phyloP scores from a whole-genome alignment of 78 protist species.

The Dictyostelium purpureum region DNA sequence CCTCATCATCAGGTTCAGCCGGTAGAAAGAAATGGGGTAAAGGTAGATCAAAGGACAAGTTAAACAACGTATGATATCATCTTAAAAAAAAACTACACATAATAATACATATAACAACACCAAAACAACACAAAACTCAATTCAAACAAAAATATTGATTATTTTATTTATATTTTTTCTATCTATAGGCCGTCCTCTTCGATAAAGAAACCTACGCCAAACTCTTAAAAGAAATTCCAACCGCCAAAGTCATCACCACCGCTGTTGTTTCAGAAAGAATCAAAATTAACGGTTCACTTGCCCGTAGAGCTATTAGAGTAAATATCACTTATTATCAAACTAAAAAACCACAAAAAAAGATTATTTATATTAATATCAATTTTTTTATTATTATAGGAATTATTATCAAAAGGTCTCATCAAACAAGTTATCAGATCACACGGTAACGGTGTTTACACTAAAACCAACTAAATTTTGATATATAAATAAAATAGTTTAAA shows the following conservation, averaged over 20 bases:
- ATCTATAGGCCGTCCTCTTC: conserved; percentile 85
- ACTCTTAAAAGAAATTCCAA: conserved; percentile 88
- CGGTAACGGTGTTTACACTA: conserved; percentile 90
- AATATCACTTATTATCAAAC: not conserved
- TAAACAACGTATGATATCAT: too few species aligned
- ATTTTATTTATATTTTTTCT: too few species aligned
- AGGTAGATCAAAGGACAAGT: conserved; percentile 93
- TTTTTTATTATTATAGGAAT: not conserved
- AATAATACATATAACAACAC: too few species aligned
- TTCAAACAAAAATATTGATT: too few species aligned
- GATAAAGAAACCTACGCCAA: conserved; percentile 88
- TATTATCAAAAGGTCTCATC: conserved; percentile 89
- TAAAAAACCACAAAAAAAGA: too few species aligned
- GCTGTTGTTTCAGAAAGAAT: conserved; percentile 92
- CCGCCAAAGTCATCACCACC: conserved; percentile 92
- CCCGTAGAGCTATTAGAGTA: conserved; percentile 90
- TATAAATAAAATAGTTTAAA: not conserved
- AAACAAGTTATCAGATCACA: conserved; percentile 73
- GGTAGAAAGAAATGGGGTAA: conserved; percentile 92
- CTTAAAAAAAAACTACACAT: too few species aligned
- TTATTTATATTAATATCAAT: not conserved
- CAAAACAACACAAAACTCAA: too few species aligned
- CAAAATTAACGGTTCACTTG: conserved; percentile 91
- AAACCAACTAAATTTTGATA: conserved; percentile 42
- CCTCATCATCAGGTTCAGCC: conserved; percentile 30